phyloP scores from a whole-genome alignment of 2,329 filamentous ascomycete genomes.

The Ophiostoma montium region DNA sequence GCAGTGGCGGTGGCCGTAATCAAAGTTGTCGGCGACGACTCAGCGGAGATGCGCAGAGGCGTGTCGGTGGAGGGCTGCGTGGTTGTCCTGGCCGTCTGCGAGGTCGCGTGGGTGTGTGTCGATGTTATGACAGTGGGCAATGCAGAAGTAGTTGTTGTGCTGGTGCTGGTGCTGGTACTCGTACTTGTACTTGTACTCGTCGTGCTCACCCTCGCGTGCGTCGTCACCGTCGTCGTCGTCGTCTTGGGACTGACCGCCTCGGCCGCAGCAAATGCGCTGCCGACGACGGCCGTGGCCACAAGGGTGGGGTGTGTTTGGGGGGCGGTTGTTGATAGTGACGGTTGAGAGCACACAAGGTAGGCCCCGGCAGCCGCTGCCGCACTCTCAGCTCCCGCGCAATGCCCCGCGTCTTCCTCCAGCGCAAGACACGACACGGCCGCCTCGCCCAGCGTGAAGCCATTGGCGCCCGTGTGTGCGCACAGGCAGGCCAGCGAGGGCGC shows the following conservation, averaged over 20 bases:
- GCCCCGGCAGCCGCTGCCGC: neutral
- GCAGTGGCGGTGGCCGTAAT: neutral
- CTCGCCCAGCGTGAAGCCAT: constrained; percentile 58
- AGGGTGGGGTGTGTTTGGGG: constrained; percentile 44
- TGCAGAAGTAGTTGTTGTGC: constrained; percentile 1
- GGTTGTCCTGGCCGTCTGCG: no score
- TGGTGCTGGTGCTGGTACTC: neutral
- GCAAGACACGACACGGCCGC: constrained; percentile 53
- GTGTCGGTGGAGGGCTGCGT: neutral
- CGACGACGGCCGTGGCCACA: constrained; percentile 38
- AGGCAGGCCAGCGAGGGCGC: constrained; percentile 45
- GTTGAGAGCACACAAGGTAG: neutral
- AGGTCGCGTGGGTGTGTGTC: no score
- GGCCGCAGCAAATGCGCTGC: constrained; percentile 15
- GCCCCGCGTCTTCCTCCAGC: constrained; percentile 33
- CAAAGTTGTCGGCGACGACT: neutral
- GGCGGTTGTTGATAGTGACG: constrained; percentile 16
- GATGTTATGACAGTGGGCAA: neutral
- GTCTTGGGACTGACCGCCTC: constrained; percentile 13
- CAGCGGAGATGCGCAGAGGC: no score
- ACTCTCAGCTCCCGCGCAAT: constrained; percentile 36
- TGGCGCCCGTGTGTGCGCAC: constrained; percentile 43
- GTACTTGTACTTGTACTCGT: constrained; percentile 3
- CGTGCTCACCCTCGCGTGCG: no score
- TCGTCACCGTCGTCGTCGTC: constrained; percentile 23